phyloP scores from a whole-genome alignment of 106 monocot species.

The Phalaenopsis aphrodite region DNA sequence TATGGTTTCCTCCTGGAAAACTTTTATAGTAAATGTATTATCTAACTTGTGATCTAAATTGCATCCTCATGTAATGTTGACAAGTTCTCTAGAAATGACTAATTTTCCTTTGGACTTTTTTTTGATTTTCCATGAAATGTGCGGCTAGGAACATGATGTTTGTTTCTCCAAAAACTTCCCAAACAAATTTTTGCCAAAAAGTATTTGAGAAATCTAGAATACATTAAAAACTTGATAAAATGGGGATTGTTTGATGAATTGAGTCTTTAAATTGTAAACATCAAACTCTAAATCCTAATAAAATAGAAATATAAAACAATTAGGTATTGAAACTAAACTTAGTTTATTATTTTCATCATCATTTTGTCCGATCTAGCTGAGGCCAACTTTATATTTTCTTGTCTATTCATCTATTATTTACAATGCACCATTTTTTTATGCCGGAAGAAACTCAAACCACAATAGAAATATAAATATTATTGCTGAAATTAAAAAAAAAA shows the following conservation, averaged over 20 bases:
- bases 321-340: not conserved
- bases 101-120: not conserved
- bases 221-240: not conserved
- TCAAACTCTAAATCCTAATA: not conserved
- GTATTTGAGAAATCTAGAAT: not conserved
- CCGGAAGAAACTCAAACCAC: no score
- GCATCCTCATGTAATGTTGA: not conserved
- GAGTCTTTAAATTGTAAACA: not conserved
- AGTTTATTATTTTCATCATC: not conserved
- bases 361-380: not conserved
- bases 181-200: not conserved
- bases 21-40: not conserved
- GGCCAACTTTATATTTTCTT: not conserved
- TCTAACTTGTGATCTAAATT: not conserved
- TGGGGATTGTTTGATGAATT: not conserved
- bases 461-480: no score
- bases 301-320: not conserved
- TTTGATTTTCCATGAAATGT: not conserved
- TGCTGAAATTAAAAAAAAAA: no score
- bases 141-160: not conserved
- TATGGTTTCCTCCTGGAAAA: not conserved
- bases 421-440: not conserved
- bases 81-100: not conserved
- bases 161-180: not conserved
- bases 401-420: not conserved